Evolutionary conservation across 768 basidiomycete species (phyloP), one percentile per base, ranked within the genome.

Genomic region (Hygrophorus pudorinus): DNA sequence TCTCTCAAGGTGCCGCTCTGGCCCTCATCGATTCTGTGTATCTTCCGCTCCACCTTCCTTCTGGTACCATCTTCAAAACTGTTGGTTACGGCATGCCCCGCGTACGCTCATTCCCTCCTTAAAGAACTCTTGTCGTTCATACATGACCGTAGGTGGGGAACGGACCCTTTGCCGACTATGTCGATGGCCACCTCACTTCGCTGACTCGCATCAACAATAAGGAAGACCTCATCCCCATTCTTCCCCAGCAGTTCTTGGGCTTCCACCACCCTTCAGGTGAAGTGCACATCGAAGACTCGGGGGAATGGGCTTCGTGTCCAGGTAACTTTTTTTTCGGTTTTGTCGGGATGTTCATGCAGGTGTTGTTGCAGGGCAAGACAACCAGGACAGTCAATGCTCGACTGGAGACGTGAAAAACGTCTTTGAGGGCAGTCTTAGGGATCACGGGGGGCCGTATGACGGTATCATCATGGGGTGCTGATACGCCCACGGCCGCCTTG

Each of bases 181-280:
- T 81, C 38, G 78, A 81, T 48, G 61, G 68, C 5, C 59, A 75
- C 43, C 31, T 68, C 16, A 48, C 40, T 33, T 41, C 60, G 10
- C 50, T 81, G 37, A 76, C 71, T 0, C 79, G 75, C 52, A 73
- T 84, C 50, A 82, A 78, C 53, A 81, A 84, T 47, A 66, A 67
- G 51, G 56, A 68, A 48, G 71, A 72, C 45, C 46, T 56, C 20
- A 56, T 69, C 28, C 68, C 71, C 28, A 68, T 66, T 36, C 16
- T 68, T 1, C 71, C 71, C 41, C 63, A 65, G 62, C 55, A 32
- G 38, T 46, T 14, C 28, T 5, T 73, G 20, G 67, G 65, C 8
- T 74, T 67, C 57, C 62, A 59, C 33, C 73, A 75, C 49, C 61
- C 71, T 2, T 62, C 62, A 14, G 71, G 73, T 5, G 75, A 76